Conservation (phyloP, 768 basidiomycete species). For the Cantharellus cinnabarinus region DNA sequence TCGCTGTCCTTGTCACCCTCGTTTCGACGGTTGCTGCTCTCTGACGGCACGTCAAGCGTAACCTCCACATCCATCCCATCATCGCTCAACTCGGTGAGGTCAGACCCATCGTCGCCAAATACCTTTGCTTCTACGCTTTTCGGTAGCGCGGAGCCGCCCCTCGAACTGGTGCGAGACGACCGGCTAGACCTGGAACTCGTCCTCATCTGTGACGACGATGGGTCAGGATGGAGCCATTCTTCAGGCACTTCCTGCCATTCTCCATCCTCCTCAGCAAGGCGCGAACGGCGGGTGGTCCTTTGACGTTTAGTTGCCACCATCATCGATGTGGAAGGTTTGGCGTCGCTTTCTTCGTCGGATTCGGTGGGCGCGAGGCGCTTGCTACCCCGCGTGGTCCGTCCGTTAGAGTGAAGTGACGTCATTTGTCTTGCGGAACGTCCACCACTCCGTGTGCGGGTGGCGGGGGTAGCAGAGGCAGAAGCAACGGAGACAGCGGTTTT, state of each 20-base stretch:
- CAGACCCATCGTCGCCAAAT: conserved; percentile 5
- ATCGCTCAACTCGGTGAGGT: conserved; percentile 7
- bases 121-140: not conserved
- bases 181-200: not conserved
- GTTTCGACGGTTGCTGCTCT: not conserved
- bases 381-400: not conserved
- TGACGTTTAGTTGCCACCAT: not conserved
- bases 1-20: not conserved
- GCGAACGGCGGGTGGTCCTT: not conserved
- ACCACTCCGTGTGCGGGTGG: not conserved
- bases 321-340: not conserved
- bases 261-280: conserved; percentile 3
- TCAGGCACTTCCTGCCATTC: conserved; percentile 7
- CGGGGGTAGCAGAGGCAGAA: not conserved
- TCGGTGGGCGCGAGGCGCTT: not conserved
- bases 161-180: not conserved
- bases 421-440: too few relatives aligned
- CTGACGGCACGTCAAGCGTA: not conserved
- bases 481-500: not conserved
- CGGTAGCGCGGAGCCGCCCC: not conserved
- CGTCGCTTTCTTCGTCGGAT: not conserved
- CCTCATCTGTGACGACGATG: not conserved
- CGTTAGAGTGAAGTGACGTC: not conserved
- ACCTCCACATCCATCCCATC: not conserved
- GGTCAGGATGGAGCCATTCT: conserved; percentile 4